Conservation (phyloP, 2,329 filamentous ascomycete species). For the Gnomoniopsis smithogilvyi region DNA sequence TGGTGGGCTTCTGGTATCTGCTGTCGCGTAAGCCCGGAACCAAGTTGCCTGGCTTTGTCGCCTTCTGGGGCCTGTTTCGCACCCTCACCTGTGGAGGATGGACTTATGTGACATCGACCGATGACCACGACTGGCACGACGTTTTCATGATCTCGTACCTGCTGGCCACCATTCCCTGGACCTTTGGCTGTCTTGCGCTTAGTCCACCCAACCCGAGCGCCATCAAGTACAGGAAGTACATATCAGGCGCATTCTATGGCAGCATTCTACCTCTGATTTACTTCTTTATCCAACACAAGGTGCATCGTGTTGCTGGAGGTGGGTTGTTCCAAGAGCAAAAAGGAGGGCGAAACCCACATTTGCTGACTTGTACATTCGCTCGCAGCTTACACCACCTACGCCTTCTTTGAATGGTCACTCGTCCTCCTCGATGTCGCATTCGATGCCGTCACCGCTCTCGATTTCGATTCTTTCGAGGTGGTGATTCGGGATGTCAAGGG, state of each 20-base stretch:
- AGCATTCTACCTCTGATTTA: constrained; percentile 88
- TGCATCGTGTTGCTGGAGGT: constrained; percentile 93
- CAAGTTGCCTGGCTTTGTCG: constrained; percentile 76
- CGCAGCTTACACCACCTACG: constrained; percentile 91
- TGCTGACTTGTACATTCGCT: constrained; percentile 7
- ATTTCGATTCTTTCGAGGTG: constrained; percentile 87
- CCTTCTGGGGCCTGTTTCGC: constrained; percentile 75
- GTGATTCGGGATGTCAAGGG: constrained; percentile 86
- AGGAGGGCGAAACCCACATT: not conserved
- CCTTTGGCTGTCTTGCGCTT: constrained; percentile 79
- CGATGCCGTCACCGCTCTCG: constrained; percentile 88
- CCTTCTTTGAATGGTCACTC: constrained; percentile 96
- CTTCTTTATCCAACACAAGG: constrained; percentile 98
- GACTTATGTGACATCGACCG: constrained; percentile 98
- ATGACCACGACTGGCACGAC: constrained; percentile 98
- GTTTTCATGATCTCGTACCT: constrained; percentile 99
- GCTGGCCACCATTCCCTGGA: constrained; percentile 93
- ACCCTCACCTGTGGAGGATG: constrained; percentile 95
- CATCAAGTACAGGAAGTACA: constrained; percentile 82
- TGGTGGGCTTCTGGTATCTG: constrained; percentile 90
- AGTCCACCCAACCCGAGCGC: constrained; percentile 82
- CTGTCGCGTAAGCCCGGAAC: constrained; percentile 75
- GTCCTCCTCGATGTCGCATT: constrained; percentile 95
- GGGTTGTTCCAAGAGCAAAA: constrained; percentile 31
- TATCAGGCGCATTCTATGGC: constrained; percentile 83